These are phyloP conservation scores for Bipolaris cookei DNA, from an alignment of 2,329 filamentous ascomycete genomes.

Conservation along the genomic window DNA sequence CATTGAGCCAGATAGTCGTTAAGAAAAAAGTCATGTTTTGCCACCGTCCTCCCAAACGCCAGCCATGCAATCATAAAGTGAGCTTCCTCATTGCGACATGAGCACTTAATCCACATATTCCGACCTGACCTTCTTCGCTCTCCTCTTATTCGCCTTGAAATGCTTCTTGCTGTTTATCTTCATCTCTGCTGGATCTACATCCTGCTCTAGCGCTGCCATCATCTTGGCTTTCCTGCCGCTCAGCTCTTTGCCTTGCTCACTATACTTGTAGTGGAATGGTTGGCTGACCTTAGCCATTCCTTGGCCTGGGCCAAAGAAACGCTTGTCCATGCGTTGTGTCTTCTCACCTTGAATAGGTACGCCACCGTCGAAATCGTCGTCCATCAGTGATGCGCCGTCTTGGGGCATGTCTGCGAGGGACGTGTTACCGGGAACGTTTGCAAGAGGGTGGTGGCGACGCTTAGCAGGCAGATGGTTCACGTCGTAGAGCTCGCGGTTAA, in stretches of 20 bases:
- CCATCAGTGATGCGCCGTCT: slow-evolving; percentile 52
- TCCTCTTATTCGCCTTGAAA: slow-evolving; percentile 78
- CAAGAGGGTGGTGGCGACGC: slow-evolving; percentile 68
- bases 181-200: slow-evolving; percentile 81
- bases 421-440: slow-evolving; percentile 51
- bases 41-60: slow-evolving; percentile 11
- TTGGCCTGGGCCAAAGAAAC: slow-evolving; percentile 79
- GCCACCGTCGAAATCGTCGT: slow-evolving; percentile 56
- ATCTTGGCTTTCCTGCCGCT: slow-evolving; percentile 82
- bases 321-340: slow-evolving; percentile 78
- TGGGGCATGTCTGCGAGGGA: slow-evolving; percentile 36
- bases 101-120: slow-evolving; percentile 43
- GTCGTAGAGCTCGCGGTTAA: slow-evolving; percentile 91
- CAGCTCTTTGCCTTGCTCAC: slow-evolving; percentile 81
- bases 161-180: slow-evolving; percentile 84
- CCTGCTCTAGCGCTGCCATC: slow-evolving; percentile 82
- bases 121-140: slow-evolving; percentile 60
- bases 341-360: slow-evolving; percentile 67
- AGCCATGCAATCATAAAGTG: slow-evolving; percentile 15
- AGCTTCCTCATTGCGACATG: not conserved
- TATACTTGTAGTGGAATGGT: slow-evolving; percentile 91
- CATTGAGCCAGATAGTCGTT: not conserved
- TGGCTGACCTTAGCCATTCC: slow-evolving; percentile 69
- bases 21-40: not conserved
- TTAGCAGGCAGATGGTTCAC: slow-evolving; percentile 80